Conservation (phyloP, 768 basidiomycete species). For the Hygrophoropsis aurantiaca region DNA sequence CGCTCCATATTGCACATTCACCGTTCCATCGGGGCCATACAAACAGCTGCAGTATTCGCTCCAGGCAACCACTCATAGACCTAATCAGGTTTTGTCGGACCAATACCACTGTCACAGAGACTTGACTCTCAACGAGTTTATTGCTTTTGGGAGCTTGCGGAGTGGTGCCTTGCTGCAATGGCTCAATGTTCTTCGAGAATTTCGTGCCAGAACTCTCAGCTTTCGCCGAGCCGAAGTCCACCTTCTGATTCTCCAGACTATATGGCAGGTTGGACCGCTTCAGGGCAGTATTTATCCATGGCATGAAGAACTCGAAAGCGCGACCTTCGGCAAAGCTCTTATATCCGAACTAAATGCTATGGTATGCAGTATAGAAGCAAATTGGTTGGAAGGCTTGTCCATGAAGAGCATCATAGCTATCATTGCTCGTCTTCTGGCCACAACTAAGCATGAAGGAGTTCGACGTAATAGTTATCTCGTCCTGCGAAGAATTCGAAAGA, state of each 20-base stretch:
- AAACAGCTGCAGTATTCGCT: constrained; percentile 37
- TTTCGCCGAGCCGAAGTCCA: constrained; percentile 42
- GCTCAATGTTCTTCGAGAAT: constrained; percentile 49
- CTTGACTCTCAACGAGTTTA: constrained; percentile 45
- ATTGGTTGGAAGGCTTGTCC: constrained; percentile 38
- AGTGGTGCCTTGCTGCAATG: constrained; percentile 47
- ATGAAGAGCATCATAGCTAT: constrained; percentile 35
- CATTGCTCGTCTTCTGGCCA: constrained; percentile 35
- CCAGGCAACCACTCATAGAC: constrained; percentile 32
- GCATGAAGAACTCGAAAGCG: constrained; percentile 37
- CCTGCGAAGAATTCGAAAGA: constrained; percentile 30
- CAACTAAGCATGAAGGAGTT: constrained; percentile 11
- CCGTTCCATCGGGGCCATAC: constrained; percentile 34
- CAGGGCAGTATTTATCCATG: constrained; percentile 25
- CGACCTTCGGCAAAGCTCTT: constrained; percentile 36
- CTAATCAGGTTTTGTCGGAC: constrained; percentile 43
- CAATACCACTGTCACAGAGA: constrained; percentile 41
- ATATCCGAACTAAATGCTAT: constrained; percentile 35
- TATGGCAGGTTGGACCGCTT: constrained; percentile 41
- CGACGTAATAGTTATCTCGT: constrained; percentile 19
- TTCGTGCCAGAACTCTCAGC: constrained; percentile 38
- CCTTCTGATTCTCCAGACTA: constrained; percentile 42
- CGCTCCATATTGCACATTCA: constrained; percentile 27
- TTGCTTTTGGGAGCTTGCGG: constrained; percentile 45
- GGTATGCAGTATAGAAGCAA: constrained; percentile 34